Percentiles rank a stretch among this genome's conserved stretches.
Evolutionary conservation across 2,329 filamentous ascomycete species (phyloP).

Genomic region (Aspergillus niger): DNA sequence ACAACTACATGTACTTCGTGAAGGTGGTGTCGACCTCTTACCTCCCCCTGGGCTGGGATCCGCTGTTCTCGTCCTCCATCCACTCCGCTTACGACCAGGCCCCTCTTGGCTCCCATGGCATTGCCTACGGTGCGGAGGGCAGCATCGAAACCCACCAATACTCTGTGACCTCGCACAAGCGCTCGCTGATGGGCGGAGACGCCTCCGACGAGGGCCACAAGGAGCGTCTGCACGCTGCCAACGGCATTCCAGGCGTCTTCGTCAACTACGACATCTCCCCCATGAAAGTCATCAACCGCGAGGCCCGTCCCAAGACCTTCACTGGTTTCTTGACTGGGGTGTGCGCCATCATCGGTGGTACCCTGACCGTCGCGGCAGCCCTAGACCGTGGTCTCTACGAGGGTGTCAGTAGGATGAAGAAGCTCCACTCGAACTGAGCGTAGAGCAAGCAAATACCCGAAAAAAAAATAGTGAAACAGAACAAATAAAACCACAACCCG

Average conservation of each 20-base stretch:
- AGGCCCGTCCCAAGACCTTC: constrained; percentile 85
- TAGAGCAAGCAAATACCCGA: background rate
- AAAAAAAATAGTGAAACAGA: background rate
- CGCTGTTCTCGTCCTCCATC: constrained; percentile 48
- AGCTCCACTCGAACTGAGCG: constrained; percentile 68
- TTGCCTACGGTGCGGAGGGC: constrained; percentile 66
- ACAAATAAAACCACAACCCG: background rate
- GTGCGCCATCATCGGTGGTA: constrained; percentile 92
- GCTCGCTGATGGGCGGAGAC: constrained; percentile 79
- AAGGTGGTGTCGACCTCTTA: constrained; percentile 98
- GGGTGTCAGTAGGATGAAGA: constrained; percentile 80
- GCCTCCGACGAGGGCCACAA: constrained; percentile 87
- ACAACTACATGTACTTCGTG: constrained; percentile 99
- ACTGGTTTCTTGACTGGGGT: constrained; percentile 90
- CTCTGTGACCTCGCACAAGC: constrained; percentile 94
- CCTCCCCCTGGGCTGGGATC: constrained; percentile 85
- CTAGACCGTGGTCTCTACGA: constrained; percentile 91
- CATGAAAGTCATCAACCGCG: constrained; percentile 99
- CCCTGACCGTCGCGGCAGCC: constrained; percentile 90
- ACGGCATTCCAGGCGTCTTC: constrained; percentile 95
- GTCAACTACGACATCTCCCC: constrained; percentile 99
- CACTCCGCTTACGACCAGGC: constrained; percentile 53
- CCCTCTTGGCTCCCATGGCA: constrained; percentile 69
- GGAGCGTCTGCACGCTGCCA: constrained; percentile 83
- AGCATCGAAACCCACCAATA: constrained; percentile 98